These are phyloP conservation scores for Globisporangium cederbergense DNA, from an alignment of 352 stramenopile genomes.

Conservation along the genomic window DNA sequence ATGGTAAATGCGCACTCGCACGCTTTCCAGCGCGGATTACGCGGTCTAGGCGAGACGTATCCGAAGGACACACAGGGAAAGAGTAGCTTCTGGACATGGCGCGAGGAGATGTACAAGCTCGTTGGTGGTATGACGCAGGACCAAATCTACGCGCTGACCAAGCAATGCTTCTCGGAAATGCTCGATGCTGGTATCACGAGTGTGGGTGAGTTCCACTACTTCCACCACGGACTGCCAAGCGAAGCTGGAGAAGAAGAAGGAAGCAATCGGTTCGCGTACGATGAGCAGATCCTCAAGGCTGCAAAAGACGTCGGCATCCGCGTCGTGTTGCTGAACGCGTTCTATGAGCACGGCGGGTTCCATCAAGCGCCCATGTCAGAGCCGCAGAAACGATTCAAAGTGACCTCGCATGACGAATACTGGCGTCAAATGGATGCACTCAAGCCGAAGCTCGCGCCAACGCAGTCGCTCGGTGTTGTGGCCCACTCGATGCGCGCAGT, in stretches of 20 bases:
- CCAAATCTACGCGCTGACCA: slow-evolving; percentile 62
- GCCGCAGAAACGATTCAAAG: slow-evolving; percentile 70
- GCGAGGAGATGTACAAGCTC: slow-evolving; percentile 83
- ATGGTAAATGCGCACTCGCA: slow-evolving; percentile 86
- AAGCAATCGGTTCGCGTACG: slow-evolving; percentile 54
- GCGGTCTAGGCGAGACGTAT: slow-evolving; percentile 75
- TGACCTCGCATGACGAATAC: slow-evolving; percentile 57
- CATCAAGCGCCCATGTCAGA: slow-evolving; percentile 52
- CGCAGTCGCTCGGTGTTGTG: slow-evolving; percentile 65
- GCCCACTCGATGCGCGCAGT: slow-evolving; percentile 76
- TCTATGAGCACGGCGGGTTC: slow-evolving; percentile 73
- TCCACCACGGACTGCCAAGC: slow-evolving; percentile 50
- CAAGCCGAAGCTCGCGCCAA: slow-evolving; percentile 27
- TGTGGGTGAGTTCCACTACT: slow-evolving; percentile 81
- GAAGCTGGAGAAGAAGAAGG: slow-evolving; percentile 24
- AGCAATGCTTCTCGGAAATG: slow-evolving; percentile 80
- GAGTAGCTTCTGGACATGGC: slow-evolving; percentile 82
- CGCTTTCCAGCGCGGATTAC: slow-evolving; percentile 68
- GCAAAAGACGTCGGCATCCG: slow-evolving; percentile 64
- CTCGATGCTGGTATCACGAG: slow-evolving; percentile 71
- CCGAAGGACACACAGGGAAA: slow-evolving; percentile 30
- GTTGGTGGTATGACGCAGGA: slow-evolving; percentile 60
- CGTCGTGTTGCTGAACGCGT: slow-evolving; percentile 73
- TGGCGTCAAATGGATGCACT: slow-evolving; percentile 69
- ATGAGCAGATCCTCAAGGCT: slow-evolving; percentile 62